Percentiles rank a stretch among this genome's conserved stretches.
These are phyloP conservation scores for Megacollybia marginata DNA, from an alignment of 768 basidiomycete species.

Conservation along the genomic window DNA sequence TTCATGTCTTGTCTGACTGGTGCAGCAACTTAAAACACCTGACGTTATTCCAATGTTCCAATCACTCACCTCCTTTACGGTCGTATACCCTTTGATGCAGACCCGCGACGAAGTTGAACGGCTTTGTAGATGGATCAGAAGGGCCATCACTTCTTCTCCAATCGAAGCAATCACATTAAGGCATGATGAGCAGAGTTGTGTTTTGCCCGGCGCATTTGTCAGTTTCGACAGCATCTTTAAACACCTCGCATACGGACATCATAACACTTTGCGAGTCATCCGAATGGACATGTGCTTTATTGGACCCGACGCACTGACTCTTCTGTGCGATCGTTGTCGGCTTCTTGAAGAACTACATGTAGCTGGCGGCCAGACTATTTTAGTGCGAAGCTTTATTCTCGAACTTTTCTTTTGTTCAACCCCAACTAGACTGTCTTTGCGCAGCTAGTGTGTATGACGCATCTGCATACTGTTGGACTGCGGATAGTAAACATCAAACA, in stretches of 20 bases:
- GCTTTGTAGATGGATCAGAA: slow-evolving; percentile 35
- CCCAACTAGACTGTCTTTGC: too few relatives aligned
- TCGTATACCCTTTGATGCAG: slow-evolving; percentile 12
- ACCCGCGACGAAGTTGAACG: slow-evolving; percentile 17
- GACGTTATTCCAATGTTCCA: slow-evolving; percentile 12
- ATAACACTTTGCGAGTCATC: slow-evolving; percentile 22
- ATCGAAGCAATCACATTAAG: slow-evolving; percentile 9
- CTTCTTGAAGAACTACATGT: slow-evolving; percentile 29
- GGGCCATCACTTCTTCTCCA: slow-evolving; percentile 25
- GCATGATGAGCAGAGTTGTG: slow-evolving; percentile 18
- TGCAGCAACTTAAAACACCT: slow-evolving; percentile 36
- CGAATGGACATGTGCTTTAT: slow-evolving; percentile 26
- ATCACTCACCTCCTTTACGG: slow-evolving; percentile 24
- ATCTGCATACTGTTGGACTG: too few relatives aligned
- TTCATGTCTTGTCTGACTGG: not conserved
- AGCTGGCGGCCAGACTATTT: slow-evolving; percentile 18
- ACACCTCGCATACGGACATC: slow-evolving; percentile 29
- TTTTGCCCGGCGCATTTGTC: slow-evolving; percentile 7
- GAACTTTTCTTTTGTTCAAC: too few relatives aligned
- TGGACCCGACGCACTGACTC: slow-evolving; percentile 15
- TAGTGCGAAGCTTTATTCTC: slow-evolving; percentile 18
- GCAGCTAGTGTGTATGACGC: too few relatives aligned
- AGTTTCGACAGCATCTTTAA: slow-evolving; percentile 29
- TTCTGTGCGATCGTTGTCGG: slow-evolving; percentile 22
- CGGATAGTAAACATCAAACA: too few relatives aligned